These are phyloP conservation scores for Plenodomus tracheiphilus DNA, from an alignment of 2,329 filamentous ascomycete species.

Conservation along the genomic window DNA sequence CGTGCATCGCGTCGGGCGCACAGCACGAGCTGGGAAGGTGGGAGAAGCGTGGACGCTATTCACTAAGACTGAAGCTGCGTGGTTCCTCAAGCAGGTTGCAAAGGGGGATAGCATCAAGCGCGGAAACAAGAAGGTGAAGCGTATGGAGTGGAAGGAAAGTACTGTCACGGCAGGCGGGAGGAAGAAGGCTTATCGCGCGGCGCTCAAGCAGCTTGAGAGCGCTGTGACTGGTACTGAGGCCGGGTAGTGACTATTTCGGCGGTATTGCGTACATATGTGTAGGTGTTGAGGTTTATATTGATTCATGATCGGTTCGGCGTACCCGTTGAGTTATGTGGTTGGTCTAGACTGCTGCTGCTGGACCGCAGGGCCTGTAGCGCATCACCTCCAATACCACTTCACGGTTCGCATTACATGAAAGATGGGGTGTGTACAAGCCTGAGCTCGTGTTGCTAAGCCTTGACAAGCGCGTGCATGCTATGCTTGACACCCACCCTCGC, in stretches of 20 bases:
- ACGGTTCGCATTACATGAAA: not conserved
- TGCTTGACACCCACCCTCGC: constrained; percentile 6
- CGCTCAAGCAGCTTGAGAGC: constrained; percentile 64
- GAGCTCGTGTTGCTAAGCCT: constrained; percentile 5
- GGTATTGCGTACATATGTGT: not conserved
- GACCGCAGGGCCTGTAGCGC: not conserved
- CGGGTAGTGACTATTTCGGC: constrained; percentile 1
- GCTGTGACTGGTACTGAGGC: constrained; percentile 54
- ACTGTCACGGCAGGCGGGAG: constrained; percentile 45
- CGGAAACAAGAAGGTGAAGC: constrained; percentile 48
- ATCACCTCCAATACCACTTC: not conserved
- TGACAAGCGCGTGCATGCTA: not conserved
- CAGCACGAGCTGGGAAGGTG: constrained; percentile 75
- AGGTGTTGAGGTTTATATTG: not conserved
- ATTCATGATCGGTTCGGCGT: not conserved
- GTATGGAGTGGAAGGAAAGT: constrained; percentile 48
- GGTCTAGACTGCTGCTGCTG: not conserved
- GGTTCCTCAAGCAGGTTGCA: constrained; percentile 88
- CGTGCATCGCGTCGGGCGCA: constrained; percentile 89
- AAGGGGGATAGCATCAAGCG: constrained; percentile 57
- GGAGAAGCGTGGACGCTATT: constrained; percentile 88
- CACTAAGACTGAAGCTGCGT: constrained; percentile 77
- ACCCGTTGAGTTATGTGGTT: not conserved
- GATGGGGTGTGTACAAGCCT: not conserved
- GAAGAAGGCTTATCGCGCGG: constrained; percentile 53